phyloP scores from a whole-genome alignment of 495 filamentous ascomycete species.

The Penicillium chermesinum region DNA sequence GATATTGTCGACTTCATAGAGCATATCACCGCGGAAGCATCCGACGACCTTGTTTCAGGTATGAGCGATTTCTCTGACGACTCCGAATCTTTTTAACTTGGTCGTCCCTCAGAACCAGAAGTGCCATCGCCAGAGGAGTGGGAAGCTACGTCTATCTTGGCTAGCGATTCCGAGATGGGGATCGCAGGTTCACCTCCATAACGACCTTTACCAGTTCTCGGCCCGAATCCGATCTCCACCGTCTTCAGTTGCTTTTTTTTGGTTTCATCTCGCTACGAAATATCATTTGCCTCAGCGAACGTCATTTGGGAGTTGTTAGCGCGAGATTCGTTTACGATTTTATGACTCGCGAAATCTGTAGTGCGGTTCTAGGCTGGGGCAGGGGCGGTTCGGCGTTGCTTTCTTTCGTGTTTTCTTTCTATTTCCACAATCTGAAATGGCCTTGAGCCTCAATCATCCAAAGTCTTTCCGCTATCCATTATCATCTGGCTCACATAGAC shows the following conservation, averaged over 20 bases:
- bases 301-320: slow-evolving; percentile 8
- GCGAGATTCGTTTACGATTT: slow-evolving; percentile 14
- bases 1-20: slow-evolving; percentile 29
- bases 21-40: slow-evolving; percentile 31
- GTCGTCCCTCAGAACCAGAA: slow-evolving; percentile 37
- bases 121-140: slow-evolving; percentile 39
- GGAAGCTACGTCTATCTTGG: slow-evolving; percentile 41
- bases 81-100: slow-evolving; percentile 17
- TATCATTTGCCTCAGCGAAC: background rate
- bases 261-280: too few relatives aligned
- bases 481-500: too few relatives aligned
- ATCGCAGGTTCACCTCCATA: slow-evolving; percentile 32
- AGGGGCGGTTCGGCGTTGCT: slow-evolving; percentile 7
- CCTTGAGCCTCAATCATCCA: background rate
- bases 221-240: background rate
- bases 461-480: background rate
- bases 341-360: slow-evolving; percentile 10
- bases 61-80: slow-evolving; percentile 18
- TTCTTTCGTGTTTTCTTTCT: background rate
- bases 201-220: background rate
- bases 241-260: background rate
- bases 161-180: slow-evolving; percentile 41
- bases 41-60: slow-evolving; percentile 42
- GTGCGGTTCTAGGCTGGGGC: background rate
- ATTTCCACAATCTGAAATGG: background rate